Evolutionary conservation across 2,329 filamentous ascomycete genomes (phyloP), one percentile per base, ranked within the genome.

Genomic region (Pestalotiopsis fici): DNA sequence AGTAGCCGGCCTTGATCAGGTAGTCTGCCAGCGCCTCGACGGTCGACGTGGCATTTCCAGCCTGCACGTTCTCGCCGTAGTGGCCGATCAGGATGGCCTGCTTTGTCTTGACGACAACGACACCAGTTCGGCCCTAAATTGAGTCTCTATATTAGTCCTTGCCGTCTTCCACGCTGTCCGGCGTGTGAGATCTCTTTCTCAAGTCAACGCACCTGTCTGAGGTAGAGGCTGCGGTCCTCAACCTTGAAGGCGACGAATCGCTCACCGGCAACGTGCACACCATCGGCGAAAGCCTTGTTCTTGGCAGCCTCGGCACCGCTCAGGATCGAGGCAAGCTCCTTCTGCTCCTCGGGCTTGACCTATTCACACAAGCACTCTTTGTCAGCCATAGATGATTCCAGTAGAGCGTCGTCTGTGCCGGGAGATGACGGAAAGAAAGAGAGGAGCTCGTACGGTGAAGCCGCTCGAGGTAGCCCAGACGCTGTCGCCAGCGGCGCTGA

Each of bases 71-170:
- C 80, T 97, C 93, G 73, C 86, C 86, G 86, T 98, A 94, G 85
- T 97, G 94, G 74, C 90, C 92, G 79, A 99, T 83, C 78, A 99
- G 88, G 79, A 98, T 90, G 74, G 94, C 93, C 83, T 97, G 91
- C 77, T 87, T 91, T 76, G 95, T 97, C 87, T 97, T 97, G 82
- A 91, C 90, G 75, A 96, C 88, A 78, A 91, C 86, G 76, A 97
- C 83, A 72, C 96, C 96, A 78, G 91, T 88, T 79, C 91, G 93
- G 74, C 93, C 94, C 86, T 88, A 71, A 12, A 12, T 43, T 63
- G 6, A 7, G 6, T 18, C 50, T 27, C 47, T 37, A 12, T n/a
- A 54, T 69, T 64, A 68, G 67, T 64, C 13, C 63, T 62, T 37
- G 35, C 64, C 47, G 21, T 43, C 31, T n/a, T 43, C 28, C 2